phyloP scores from a whole-genome alignment of 2,329 filamentous ascomycete species.

The Nemania abortiva region DNA sequence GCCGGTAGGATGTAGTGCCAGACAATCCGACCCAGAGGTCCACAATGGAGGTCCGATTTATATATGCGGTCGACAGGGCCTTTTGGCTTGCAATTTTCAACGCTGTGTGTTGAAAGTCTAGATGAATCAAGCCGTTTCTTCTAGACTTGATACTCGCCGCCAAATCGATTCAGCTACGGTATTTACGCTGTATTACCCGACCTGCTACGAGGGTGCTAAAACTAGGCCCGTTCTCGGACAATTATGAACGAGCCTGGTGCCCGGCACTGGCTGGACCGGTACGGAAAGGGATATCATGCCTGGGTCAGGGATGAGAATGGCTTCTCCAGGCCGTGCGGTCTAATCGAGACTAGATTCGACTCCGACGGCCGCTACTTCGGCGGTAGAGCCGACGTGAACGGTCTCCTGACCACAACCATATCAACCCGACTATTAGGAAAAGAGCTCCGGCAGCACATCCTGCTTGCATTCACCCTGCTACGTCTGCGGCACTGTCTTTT shows the following conservation, averaged over 20 bases:
- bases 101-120: not conserved
- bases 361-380: constrained; percentile 43
- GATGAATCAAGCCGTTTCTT: not conserved
- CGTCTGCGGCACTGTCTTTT: constrained; percentile 42
- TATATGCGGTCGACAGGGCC: not conserved
- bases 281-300: constrained; percentile 38
- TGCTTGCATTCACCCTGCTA: constrained; percentile 43
- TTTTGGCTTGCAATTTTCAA: constrained; percentile 6
- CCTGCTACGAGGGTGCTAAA: not conserved
- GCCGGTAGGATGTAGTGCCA: not conserved
- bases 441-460: constrained; percentile 36
- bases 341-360: constrained; percentile 46
- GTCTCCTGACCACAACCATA: constrained; percentile 35
- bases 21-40: not conserved
- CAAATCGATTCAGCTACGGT: not conserved
- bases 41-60: constrained; percentile 6
- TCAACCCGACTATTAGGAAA: constrained; percentile 35
- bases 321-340: constrained; percentile 34
- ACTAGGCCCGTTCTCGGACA: not conserved
- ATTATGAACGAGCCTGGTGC: constrained; percentile 22
- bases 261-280: constrained; percentile 38
- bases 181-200: not conserved
- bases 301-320: constrained; percentile 18
- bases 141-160: not conserved
- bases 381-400: constrained; percentile 44